A percentile compares a stretch with the other conserved stretches of the same genome.
These are phyloP conservation scores for Trichophyton mentagrophytes DNA, from an alignment of 2,329 filamentous ascomycete genomes.

Conservation along the genomic window DNA sequence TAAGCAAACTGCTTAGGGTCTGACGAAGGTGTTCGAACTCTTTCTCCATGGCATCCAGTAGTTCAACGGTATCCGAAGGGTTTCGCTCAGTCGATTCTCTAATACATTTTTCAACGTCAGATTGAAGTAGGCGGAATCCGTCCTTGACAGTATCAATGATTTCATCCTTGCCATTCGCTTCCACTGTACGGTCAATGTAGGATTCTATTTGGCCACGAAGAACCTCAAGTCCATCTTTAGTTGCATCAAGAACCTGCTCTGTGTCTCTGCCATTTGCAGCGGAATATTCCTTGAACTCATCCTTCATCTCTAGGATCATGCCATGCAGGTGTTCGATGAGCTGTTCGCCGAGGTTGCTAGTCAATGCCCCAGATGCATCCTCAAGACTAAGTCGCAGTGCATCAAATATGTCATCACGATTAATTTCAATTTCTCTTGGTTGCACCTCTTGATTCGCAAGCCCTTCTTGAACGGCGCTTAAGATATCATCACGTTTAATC, in stretches of 20 bases:
- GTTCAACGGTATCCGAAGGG: conserved; percentile 32
- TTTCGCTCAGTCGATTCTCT: conserved; percentile 27
- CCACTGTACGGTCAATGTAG: conserved; percentile 62
- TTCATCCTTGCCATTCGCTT: conserved; percentile 60
- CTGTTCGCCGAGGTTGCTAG: conserved; percentile 40
- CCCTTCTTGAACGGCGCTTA: conserved; percentile 19
- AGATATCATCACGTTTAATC: conserved; percentile 15
- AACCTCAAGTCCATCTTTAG: conserved; percentile 74
- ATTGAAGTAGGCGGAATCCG: conserved; percentile 45
- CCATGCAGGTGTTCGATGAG: conserved; percentile 47
- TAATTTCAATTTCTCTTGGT: conserved; percentile 48
- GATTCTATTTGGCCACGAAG: conserved; percentile 67
- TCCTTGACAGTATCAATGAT: conserved; percentile 47
- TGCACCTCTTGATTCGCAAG: conserved; percentile 25
- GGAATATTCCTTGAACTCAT: conserved; percentile 64
- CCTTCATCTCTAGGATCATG: conserved; percentile 48
- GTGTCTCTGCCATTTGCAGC: conserved; percentile 68
- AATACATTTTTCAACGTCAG: conserved; percentile 42
- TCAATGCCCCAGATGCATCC: conserved; percentile 39
- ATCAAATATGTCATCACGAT: conserved; percentile 44
- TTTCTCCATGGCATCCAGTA: conserved; percentile 63
- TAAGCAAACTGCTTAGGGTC: conserved; percentile 56
- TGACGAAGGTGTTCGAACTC: conserved; percentile 75
- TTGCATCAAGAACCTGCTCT: conserved; percentile 75
- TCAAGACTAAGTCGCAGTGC: conserved; percentile 46